Conservation (phyloP, 2,329 filamentous ascomycete genomes). For the Ophiosphaerella narmari region DNA sequence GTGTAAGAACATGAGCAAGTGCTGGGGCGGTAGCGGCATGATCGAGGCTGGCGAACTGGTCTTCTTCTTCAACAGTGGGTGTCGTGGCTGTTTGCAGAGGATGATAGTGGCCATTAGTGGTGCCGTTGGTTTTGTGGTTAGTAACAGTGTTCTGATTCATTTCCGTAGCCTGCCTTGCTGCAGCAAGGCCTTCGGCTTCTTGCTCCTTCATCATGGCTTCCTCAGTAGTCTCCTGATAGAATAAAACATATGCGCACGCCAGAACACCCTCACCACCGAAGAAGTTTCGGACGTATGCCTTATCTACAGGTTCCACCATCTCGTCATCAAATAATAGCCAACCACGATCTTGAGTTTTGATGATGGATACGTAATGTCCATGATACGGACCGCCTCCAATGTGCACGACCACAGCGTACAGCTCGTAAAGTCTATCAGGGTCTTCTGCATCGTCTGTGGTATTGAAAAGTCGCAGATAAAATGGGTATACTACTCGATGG, state of each 20-base stretch:
- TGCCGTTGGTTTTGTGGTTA: conserved; percentile 55
- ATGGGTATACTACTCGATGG: conserved; percentile 95
- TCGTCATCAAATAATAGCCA: conserved; percentile 98
- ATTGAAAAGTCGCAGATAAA: conserved; percentile 94
- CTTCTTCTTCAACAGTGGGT: conserved; percentile 50
- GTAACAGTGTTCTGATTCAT: conserved; percentile 62
- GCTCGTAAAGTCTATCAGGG: conserved; percentile 89
- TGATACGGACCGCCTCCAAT: conserved; percentile 97
- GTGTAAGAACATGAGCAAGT: conserved; percentile 42
- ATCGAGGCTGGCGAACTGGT: conserved; percentile 62
- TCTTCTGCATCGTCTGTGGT: conserved; percentile 95
- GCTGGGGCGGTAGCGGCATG: conserved; percentile 68
- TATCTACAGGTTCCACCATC: conserved; percentile 97
- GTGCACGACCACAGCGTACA: conserved; percentile 96
- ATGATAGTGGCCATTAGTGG: conserved; percentile 42
- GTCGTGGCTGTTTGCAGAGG: conserved; percentile 44
- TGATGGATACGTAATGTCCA: conserved; percentile 95
- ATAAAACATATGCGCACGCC: conserved; percentile 94
- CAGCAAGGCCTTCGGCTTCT: conserved; percentile 71
- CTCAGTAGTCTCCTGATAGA: conserved; percentile 88
- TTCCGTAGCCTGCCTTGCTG: conserved; percentile 43
- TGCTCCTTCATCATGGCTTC: conserved; percentile 76
- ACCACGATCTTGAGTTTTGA: conserved; percentile 94
- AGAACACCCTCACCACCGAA: conserved; percentile 86
- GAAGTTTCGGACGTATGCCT: conserved; percentile 94